Base-by-base conservation (phyloP, 768 basidiomycete genomes). In the Saitozyma sp. region DNA sequence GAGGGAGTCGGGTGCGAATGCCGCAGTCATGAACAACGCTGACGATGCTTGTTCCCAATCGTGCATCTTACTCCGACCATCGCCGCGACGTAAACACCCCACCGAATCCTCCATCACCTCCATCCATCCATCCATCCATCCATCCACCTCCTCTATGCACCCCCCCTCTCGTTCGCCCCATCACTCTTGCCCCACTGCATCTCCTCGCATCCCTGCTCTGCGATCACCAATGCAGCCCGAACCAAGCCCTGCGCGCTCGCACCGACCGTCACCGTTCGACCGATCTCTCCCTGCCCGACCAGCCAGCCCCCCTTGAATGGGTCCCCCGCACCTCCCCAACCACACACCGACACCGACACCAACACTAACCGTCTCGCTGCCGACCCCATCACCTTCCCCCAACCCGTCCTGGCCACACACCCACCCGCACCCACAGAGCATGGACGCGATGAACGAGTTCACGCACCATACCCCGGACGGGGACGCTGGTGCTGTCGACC, bases 371-470 rank as follows among this genome's bases (percentile, higher is more conserved):
- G 20, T 29, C 13, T 19, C 11, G 17, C 38, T 11, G 51, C 11
- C 51, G 3, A 38, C 10, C 13, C 14, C 46, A 52, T 52, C 11
- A 52, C 51, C 38, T 48, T 17, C 46, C 46, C 46, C 19, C 46
- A 48, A 48, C 46, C 46, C 46, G 14, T 17, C 19, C 14, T 48
- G 17, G 17, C 19, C 46, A 3, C 14, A 14, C 14, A 2, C 46
- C 3, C 14, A 48, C 6, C 19, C 5, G 9, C 17, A 51, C 59
- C 8, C 43, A 45, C n/a, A 41, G 8, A 49, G 46, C 41, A 57
- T 57, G 56, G 56, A 57, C 17, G 11, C 43, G 10, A 59, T 64
- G 57, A 59, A 64, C 46, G 62, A 64, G 9, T 64, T 48, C 29
- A 54, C 50, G 17, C 46, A 48, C 19, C 46, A 48, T 14, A 53